Evolutionary conservation across 306 rosid genomes (phyloP), one percentile per base, ranked within the genome.

Genomic region (Ziziphus jujuba): DNA sequence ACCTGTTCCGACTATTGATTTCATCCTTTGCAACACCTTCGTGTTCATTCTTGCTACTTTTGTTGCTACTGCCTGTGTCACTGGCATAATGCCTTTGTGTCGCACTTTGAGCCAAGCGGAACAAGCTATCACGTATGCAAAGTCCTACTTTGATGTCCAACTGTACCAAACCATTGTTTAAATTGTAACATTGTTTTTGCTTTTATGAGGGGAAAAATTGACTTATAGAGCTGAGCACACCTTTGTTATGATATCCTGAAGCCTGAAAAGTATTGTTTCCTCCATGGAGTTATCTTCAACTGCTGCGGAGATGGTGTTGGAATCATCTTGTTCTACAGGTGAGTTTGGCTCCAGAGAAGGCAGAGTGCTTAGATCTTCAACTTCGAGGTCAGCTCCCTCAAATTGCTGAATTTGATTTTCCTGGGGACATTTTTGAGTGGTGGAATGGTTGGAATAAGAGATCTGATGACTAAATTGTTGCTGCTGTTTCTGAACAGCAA

Each of bases 101-200:
- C 71, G 96, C 89, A 72, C 97, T 90, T 73, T 86, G 87, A 66
- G 97, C 90, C 88, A 93, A 78, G 73, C 99, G 89, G 79, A 81
- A 83, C 85, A 93, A 77, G 82, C 99, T 93, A 77, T 90, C 95
- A 78, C 92, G 78, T 75, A 90, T 85, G 79, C 90, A 80, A 44
- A 88, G 69, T 74, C 99, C 81, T 75, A 83, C 77, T 70, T 79
- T 72, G 80, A 87, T 63, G 77, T 93, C 97, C 86, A 93, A 79
- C 99, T 93, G 95, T 70, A 83, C 63, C 72, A 75, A 81, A 76
- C 74, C 69, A 74, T 82, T 70, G 74, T 75, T 82, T 77, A 79
- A 63, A 74, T 80, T 76, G 77, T 71, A 77, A 83, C 76, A 63
- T 71, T 69, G 67, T 75, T 61, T 71, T 80, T 66, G 77, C 77